Base-by-base conservation (phyloP, 1,284 basidiomycete genomes). In the Phellinidium pouzarii region DNA sequence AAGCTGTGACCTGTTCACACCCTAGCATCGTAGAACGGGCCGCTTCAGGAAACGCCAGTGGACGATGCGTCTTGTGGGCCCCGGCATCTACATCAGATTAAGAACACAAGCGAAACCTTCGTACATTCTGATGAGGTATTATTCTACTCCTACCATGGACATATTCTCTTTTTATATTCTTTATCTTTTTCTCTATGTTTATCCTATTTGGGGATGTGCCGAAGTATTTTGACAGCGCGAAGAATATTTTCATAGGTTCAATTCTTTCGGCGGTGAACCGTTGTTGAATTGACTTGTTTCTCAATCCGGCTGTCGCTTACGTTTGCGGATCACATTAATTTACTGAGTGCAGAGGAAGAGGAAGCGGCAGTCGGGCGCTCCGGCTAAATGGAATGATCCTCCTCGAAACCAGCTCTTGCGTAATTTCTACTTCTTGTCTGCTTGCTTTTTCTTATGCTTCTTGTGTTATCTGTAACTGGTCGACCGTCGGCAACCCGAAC, bases 1-100 rank as follows among this genome's bases (percentile, higher is more conserved):
- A 90, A 67, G 87, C 87, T 19, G 87, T 90, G n/a, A 87, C 87
- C 7, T 85, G 82, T 60, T 87, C 85, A n/a, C 88, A 91, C 65
- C 87, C 88, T 0, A 81, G 64, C 53, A 69, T 87, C 20, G 72
- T 84, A 3, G 86, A 87, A 60, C 75, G 87, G 20, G 83, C 75
- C 26, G 87, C 75, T 1, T 87, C 78, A 50, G 87, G 87, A 34
- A 91, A 88, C 60, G 88, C 65, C 0, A 86, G 81, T 58, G 87
- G 88, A 19, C 74, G 84, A 49, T 88, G 87, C 63, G 77, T 87
- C 11, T 66, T 91, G n/a, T 91, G 87, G 88, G 85, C 80, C 17
- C 80, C 82, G 27, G 26, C 29, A 8, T 41, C 56, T n/a, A 55
- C 60, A 37, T 52, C 42, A 22, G 44, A 52, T 34, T 51, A 20